phyloP scores from a whole-genome alignment of 176 grass and related monocot genomes.

The Elaeis guineensis region DNA sequence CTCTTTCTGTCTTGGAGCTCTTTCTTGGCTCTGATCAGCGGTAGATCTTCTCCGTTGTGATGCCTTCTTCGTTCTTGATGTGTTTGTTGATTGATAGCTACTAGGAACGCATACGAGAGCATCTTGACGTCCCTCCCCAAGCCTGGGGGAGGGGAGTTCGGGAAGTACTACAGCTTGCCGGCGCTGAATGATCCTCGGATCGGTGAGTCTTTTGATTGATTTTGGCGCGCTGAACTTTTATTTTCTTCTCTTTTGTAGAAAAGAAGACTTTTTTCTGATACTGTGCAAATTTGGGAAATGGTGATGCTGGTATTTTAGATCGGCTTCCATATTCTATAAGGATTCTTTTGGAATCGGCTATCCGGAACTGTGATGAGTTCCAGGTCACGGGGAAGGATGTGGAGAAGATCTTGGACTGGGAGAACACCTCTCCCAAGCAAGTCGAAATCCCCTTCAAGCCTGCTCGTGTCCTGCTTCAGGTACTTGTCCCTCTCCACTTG shows the following conservation, averaged over 20 bases:
- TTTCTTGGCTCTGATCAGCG: not conserved
- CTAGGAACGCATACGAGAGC: slow-evolving; percentile 71
- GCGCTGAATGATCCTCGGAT: slow-evolving; percentile 71
- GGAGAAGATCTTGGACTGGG: slow-evolving; percentile 94
- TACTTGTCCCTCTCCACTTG: slow-evolving; percentile 5
- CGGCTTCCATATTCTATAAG: slow-evolving; percentile 87
- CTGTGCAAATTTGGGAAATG: too few relatives aligned
- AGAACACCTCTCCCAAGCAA: slow-evolving; percentile 72
- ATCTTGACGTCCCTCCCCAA: slow-evolving; percentile 63
- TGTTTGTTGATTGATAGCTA: slow-evolving; percentile 31
- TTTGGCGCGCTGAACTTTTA: too few relatives aligned
- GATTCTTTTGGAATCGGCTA: slow-evolving; percentile 90
- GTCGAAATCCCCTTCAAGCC: slow-evolving; percentile 97
- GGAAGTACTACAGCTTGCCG: slow-evolving; percentile 92
- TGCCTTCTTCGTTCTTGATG: not conserved
- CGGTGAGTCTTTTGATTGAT: slow-evolving; percentile 28
- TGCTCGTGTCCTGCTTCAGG: slow-evolving; percentile 94
- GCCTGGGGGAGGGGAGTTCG: slow-evolving; percentile 68
- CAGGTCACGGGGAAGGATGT: slow-evolving; percentile 89
- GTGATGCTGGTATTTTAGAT: slow-evolving; percentile 27
- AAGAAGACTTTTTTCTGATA: not conserved
- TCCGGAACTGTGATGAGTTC: slow-evolving; percentile 93
- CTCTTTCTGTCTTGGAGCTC: not conserved
- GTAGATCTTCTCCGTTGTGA: slow-evolving; percentile 5
- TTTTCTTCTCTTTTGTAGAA: not conserved